Base-by-base conservation (phyloP, 768 basidiomycete genomes). In the Rickenella mellea region DNA sequence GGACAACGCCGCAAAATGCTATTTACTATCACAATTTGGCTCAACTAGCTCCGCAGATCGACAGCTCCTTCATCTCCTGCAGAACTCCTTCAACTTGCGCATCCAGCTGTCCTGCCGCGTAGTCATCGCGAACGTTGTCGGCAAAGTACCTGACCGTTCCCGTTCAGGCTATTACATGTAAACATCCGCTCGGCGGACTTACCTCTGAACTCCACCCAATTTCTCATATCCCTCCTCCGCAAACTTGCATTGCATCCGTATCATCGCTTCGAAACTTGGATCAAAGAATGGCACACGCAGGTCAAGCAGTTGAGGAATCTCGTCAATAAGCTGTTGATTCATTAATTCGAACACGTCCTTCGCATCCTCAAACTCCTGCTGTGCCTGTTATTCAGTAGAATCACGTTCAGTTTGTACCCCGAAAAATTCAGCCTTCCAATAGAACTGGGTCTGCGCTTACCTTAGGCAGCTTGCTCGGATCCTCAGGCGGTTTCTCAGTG, bases 151-250 rank as follows among this genome's bases (percentile, higher is more conserved):
- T 91, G 39, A 6, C 39, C 14, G 25, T 40, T 17, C 15, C 20
- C 20, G 5, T 14, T 38, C 32, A 44, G 27, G n/a, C n/a, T 6
- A 46, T 24, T 24, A 19, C 10, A 32, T 37, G 21, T 27, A 39
- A 6, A 6, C 33, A 12, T 41, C 48, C 44, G 35, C 44, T 25
- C 31, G 49, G 42, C 43, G 22, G 4, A 53, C 64, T 15, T 48
- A 89, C 81, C 90, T 69, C 61, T 99, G 94, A 7, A 97, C 93
- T 33, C 89, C 82, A 39, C 91, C 84, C 39, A 97, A 76, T 64
- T 92, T 96, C 66, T 97, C 92, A 58, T 99, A 98, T 0, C 94
- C 93, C 53, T 99, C 94, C 60, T 97, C 90, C 0, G 94, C 93
- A 57, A 98, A 98, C 56, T 93, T 92, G 56, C 87, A 78, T 56